phyloP scores from a whole-genome alignment of 192 early-diverging fungal species.

The Umbelopsis sp. region DNA sequence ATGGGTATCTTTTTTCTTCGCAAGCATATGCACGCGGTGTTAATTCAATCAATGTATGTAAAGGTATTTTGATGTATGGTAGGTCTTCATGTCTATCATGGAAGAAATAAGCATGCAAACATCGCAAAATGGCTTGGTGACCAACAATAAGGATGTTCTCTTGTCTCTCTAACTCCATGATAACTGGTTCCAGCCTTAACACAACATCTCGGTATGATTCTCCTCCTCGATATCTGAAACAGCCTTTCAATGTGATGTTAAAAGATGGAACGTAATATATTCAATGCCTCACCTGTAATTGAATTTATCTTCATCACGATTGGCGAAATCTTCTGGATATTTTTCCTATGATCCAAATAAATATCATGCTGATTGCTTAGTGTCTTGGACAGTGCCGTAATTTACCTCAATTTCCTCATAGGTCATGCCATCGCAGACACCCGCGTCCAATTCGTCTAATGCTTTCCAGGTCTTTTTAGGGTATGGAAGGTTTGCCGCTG shows the following conservation, averaged over 20 bases:
- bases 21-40: slow-evolving; percentile 98
- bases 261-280: not conserved
- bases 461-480: slow-evolving; percentile 97
- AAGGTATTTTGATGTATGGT: slow-evolving; percentile 98
- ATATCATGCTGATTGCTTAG: not conserved
- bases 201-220: slow-evolving; percentile 96
- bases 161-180: slow-evolving; percentile 98
- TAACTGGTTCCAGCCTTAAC: slow-evolving; percentile 94
- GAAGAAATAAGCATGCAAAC: slow-evolving; percentile 98
- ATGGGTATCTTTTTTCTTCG: slow-evolving; percentile 88
- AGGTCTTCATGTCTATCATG: slow-evolving; percentile 92
- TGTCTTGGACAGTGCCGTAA: not conserved
- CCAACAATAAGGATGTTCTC: slow-evolving; percentile 95
- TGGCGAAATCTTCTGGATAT: slow-evolving; percentile 93
- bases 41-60: slow-evolving; percentile 96
- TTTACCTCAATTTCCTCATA: slow-evolving; percentile 95
- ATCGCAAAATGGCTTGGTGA: slow-evolving; percentile 97
- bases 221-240: slow-evolving; percentile 13
- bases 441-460: slow-evolving; percentile 96
- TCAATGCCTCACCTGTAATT: slow-evolving; percentile 72
- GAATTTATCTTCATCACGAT: slow-evolving; percentile 97
- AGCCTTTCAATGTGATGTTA: not conserved
- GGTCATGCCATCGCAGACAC: slow-evolving; percentile 97
- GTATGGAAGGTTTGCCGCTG: slow-evolving; percentile 75
- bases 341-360: slow-evolving; percentile 43